A percentile compares a stretch with the other conserved stretches of the same genome.
These are phyloP conservation scores for Salix koriyanagi DNA, from an alignment of 345 rosid genomes.

Conservation along the genomic window DNA sequence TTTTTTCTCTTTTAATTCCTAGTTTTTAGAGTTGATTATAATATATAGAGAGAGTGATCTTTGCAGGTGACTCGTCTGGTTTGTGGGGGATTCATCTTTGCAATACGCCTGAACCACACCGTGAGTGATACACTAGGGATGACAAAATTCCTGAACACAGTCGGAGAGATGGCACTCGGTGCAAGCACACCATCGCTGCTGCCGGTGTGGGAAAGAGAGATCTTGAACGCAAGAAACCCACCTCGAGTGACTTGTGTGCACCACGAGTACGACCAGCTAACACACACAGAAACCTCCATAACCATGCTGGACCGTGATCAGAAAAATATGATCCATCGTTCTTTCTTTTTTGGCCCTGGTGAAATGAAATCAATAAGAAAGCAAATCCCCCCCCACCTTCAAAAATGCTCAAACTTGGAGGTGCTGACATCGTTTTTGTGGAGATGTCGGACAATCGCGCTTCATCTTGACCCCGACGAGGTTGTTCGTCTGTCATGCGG, in stretches of 20 bases:
- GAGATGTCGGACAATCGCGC: constrained; percentile 26
- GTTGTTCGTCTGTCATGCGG: not conserved
- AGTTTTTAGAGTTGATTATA: no score
- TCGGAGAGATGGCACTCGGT: not conserved
- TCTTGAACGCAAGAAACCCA: constrained; percentile 2
- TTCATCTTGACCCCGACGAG: constrained; percentile 9
- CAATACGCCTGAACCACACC: not conserved
- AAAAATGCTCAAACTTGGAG: constrained; percentile 11
- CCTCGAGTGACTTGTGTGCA: not conserved
- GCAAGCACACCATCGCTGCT: not conserved
- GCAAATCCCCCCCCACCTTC: constrained; percentile 5
- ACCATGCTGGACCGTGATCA: no score
- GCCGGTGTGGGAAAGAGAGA: constrained; percentile 11
- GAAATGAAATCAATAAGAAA: not conserved
- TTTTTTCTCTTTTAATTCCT: no score
- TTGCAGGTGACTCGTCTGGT: constrained; percentile 18
- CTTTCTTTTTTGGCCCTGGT: constrained; percentile 2
- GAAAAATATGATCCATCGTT: not conserved
- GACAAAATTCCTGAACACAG: not conserved
- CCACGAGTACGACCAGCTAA: not conserved
- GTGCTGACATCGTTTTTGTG: constrained; percentile 18
- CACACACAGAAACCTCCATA: not conserved
- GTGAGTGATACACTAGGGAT: not conserved
- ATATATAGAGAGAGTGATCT: no score
- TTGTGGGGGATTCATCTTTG: constrained; percentile 19